Conservation (phyloP, 495 filamentous ascomycete genomes). For the Venustampulla echinocandica region DNA sequence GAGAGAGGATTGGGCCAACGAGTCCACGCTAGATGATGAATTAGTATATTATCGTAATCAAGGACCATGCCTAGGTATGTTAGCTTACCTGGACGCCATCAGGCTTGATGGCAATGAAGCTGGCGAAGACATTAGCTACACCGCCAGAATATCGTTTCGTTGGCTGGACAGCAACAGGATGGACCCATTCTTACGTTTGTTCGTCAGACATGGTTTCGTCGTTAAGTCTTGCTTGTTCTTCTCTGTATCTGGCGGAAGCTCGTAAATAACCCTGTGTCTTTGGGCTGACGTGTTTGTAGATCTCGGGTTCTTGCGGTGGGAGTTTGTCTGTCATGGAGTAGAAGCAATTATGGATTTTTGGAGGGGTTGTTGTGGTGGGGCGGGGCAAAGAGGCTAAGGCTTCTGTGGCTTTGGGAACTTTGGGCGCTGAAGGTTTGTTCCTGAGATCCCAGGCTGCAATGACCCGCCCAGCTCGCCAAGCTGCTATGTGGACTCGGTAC, state of each 20-base stretch:
- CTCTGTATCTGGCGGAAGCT: conserved; percentile 29
- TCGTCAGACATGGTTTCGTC: conserved; percentile 70
- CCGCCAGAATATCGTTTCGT: conserved; percentile 17
- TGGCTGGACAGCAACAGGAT: background rate
- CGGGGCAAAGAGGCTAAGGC: conserved; percentile 19
- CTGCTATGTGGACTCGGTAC: too few species aligned
- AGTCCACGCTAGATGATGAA: conserved; percentile 68
- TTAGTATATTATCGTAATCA: conserved; percentile 9
- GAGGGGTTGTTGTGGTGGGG: conserved; percentile 24
- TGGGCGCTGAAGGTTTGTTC: conserved; percentile 11
- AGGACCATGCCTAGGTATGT: background rate
- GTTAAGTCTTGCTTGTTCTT: conserved; percentile 31
- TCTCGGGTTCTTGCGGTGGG: conserved; percentile 31
- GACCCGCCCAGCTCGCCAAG: too few species aligned
- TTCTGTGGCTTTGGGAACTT: too few species aligned
- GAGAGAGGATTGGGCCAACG: conserved; percentile 88
- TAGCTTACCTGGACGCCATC: conserved; percentile 90
- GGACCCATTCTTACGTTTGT: conserved; percentile 72
- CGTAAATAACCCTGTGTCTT: conserved; percentile 37
- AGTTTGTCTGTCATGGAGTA: conserved; percentile 16
- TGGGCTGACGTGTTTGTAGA: conserved; percentile 37
- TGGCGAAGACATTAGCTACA: conserved; percentile 45
- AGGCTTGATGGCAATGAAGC: conserved; percentile 99
- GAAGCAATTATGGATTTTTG: conserved; percentile 7
- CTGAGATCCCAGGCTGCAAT: conserved; percentile 4